Evolutionary conservation across 1,139 yeast species (phyloP), one percentile per base, ranked within the genome.

Genomic region (Yamadazyma atmosphaerica): DNA sequence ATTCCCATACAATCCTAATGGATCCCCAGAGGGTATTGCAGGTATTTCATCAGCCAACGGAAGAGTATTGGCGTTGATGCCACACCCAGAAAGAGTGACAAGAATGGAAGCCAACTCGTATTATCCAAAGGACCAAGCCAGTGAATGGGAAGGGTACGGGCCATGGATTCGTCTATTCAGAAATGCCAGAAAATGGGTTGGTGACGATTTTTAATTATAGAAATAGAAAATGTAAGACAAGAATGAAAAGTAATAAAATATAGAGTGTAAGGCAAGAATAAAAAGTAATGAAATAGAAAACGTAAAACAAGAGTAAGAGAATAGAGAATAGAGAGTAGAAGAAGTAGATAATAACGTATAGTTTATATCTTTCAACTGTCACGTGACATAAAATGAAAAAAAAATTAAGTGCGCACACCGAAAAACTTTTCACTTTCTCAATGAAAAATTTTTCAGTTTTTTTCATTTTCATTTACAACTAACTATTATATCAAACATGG

Each of bases 31-130:
- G 39, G 98, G 96, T 65, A 86, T 94, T 56, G 86, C 97, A 32
- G 99, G 97, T 73, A 80, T 94, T 45, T 75, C 86, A 47, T 81
- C 92, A 37, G 86, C 86, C 41, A 87, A 87, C 57, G 98, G 98
- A 50, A 82, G 98, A 63, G 97, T 94, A 4, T 72, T 94, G 55
- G 98, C 98, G 3, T 81, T 94, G 89, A 94, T 94, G 99, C 99
- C 99, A 34, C 99, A 94, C 61, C 98, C 99, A 18, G 99, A 94
- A 67, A 87, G 99, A 70, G 94, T 88, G 35, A 77, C 84, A 42
- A 79, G 96, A 67, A 71, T 81, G 58, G 96, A 87, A 63, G 72
- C 95, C 44, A 90, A 90, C 68, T 88, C 97, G 7, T 92, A 89
- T 82, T 87, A 87, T 59, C 97, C 98, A 36, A 62, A 64, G 28